Percentiles rank a stretch among this genome's conserved stretches.
Conservation (phyloP, 164 flowering plant species). For the Piper betle region DNA sequence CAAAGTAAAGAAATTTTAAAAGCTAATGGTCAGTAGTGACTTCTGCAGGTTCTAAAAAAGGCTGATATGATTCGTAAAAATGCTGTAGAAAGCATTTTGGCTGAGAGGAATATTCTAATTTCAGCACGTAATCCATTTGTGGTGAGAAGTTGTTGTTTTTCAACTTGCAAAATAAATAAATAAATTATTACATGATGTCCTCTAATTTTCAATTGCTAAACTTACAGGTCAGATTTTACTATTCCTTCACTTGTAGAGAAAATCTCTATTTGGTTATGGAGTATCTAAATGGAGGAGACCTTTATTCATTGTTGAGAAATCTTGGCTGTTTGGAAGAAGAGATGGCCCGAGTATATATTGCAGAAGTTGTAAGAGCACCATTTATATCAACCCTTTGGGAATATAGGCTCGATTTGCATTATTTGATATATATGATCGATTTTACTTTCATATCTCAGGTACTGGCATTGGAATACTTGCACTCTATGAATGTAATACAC, state of each 20-base stretch:
- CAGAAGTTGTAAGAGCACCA: conserved; percentile 72
- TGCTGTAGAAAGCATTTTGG: conserved; percentile 96
- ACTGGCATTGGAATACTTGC: conserved; percentile 96
- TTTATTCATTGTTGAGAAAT: conserved; percentile 73
- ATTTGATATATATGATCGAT: neutral
- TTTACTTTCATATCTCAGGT: conserved; percentile 35
- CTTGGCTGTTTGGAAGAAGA: conserved; percentile 93
- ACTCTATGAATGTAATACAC: conserved; percentile 84
- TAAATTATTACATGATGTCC: neutral
- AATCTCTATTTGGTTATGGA: conserved; percentile 99
- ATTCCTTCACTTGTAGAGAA: conserved; percentile 98
- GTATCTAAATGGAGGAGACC: conserved; percentile 96
- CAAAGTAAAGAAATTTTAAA: neutral
- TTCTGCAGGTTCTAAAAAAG: conserved; percentile 71
- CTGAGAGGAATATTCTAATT: conserved; percentile 84
- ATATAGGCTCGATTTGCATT: neutral
- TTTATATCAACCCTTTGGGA: neutral
- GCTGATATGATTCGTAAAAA: conserved; percentile 99
- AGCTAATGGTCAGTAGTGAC: neutral
- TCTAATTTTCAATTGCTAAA: neutral
- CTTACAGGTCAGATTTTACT: conserved; percentile 95
- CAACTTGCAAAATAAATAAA: neutral
- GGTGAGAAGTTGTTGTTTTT: conserved; percentile 45
- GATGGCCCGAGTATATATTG: conserved; percentile 86
- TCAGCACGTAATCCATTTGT: conserved; percentile 95